phyloP scores from a whole-genome alignment of 495 filamentous ascomycete species.

The Friedmanniomyces simplex region DNA sequence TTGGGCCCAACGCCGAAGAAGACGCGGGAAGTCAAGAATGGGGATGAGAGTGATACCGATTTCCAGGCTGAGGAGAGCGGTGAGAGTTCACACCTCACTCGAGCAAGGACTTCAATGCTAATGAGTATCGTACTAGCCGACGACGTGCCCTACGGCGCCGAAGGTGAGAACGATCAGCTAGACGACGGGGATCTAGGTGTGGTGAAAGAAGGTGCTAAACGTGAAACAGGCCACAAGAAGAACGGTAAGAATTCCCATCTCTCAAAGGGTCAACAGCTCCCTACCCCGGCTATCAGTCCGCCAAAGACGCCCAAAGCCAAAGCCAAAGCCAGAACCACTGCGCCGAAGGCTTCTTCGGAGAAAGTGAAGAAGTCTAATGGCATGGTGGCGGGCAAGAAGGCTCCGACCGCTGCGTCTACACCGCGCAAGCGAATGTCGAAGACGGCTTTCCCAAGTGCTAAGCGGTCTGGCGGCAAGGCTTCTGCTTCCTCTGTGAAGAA shows the following conservation, averaged over 20 bases:
- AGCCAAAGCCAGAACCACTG: not conserved
- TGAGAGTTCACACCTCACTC: not conserved
- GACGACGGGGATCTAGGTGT: not conserved
- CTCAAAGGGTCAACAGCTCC: not conserved
- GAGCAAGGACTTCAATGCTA: not conserved
- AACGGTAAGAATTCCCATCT: slow-evolving; percentile 12
- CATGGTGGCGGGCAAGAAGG: too few species aligned
- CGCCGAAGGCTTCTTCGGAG: slow-evolving; percentile 2
- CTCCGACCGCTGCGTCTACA: too few species aligned
- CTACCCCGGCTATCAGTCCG: not conserved
- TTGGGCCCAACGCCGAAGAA: slow-evolving; percentile 4
- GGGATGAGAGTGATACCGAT: slow-evolving; percentile 40
- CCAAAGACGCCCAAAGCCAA: not conserved
- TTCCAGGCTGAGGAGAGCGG: slow-evolving; percentile 38
- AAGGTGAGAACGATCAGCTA: not conserved
- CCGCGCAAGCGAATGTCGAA: too few species aligned
- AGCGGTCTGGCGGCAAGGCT: not conserved
- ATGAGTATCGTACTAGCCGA: not conserved
- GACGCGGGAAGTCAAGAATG: slow-evolving; percentile 13
- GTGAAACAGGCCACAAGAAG: slow-evolving; percentile 17
- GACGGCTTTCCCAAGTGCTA: too few species aligned
- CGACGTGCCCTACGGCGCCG: slow-evolving; percentile 6
- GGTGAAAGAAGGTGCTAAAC: slow-evolving; percentile 14
- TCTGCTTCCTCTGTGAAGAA: not conserved
- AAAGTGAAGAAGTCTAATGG: slow-evolving; percentile 3